A percentile compares a stretch with the other conserved stretches of the same genome.
Evolutionary conservation across 192 early-diverging fungal species (phyloP).

Genomic region (Backusella liffmaniae): DNA sequence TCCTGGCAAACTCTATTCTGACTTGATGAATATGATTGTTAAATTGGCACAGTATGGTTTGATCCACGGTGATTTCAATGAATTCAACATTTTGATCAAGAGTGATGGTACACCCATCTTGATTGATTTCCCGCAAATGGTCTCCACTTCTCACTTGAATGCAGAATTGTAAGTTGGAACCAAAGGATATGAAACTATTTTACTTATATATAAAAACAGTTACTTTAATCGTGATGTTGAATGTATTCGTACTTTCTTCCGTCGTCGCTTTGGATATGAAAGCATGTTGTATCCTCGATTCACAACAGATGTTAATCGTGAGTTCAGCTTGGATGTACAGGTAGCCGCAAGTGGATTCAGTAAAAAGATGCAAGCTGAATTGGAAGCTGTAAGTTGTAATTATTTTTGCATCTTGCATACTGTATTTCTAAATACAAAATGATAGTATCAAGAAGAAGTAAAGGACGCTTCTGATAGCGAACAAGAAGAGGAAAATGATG

Average conservation of each 20-base stretch:
- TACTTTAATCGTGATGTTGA: slow-evolving; percentile 99
- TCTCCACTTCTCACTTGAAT: slow-evolving; percentile 93
- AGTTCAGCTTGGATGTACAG: slow-evolving; percentile 93
- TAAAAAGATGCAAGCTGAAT: slow-evolving; percentile 84
- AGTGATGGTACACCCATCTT: slow-evolving; percentile 82
- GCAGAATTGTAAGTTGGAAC: slow-evolving; percentile 72
- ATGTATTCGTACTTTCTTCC: slow-evolving; percentile 95
- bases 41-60: slow-evolving; percentile 91
- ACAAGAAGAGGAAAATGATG: slow-evolving; percentile 35
- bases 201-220: slow-evolving; percentile 26
- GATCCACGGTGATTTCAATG: slow-evolving; percentile 99
- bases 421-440: background rate
- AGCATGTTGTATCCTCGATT: slow-evolving; percentile 91
- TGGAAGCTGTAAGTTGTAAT: slow-evolving; percentile 64
- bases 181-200: background rate
- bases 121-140: slow-evolving; percentile 99
- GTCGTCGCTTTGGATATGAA: slow-evolving; percentile 88
- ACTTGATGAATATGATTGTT: slow-evolving; percentile 95
- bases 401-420: background rate
- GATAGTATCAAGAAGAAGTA: slow-evolving; percentile 29
- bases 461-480: slow-evolving; percentile 28
- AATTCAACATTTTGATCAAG: slow-evolving; percentile 95
- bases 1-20: slow-evolving; percentile 90
- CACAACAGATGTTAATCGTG: slow-evolving; percentile 70
- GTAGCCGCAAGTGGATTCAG: slow-evolving; percentile 97